Base-by-base conservation (phyloP, 2,329 filamentous ascomycete genomes). In the Lachnellula cervina region DNA sequence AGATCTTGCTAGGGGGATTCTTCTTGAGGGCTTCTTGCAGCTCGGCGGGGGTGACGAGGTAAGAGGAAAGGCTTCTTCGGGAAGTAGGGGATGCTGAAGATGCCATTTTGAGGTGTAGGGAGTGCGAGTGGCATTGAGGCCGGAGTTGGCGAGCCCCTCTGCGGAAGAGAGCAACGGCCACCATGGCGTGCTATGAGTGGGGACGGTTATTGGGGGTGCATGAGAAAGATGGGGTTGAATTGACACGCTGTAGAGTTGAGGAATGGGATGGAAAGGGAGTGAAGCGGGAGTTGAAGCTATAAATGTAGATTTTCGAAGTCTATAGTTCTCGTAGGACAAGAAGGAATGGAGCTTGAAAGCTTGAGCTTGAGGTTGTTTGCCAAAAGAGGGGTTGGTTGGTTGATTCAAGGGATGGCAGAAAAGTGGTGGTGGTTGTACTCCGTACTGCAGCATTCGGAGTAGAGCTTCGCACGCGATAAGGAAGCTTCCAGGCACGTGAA, bases 21-120 rank as follows among this genome's bases (percentile, higher is more conserved):
- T 87, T 88, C 72, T 88, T 86, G 51, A 99, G 80, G 51, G 91
- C 92, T 62, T 88, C 82, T 68, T 87, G 75, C 55, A 97, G 85
- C 73, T 97, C 87, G 59, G 84, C 81, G 0, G 94, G 93, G 2
- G 89, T 87, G 68, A 99, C 87, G 60, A 97, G 80, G 72, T 96
- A 97, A 53, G 87, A 89, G 57, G 85, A 87, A 69, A 96, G 86
- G 19, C 16, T 21, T 43, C 55, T 52, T 43, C 32, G 49, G 38
- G 21, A 37, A 25, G 76, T 76, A 52, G 81, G 79, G 59, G 75
- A 67, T 45, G 71, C 66, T 68, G 81, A 79, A 59, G 75, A 67
- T 45, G 71, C 66, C 68, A 74, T 73, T 54, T 62, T 69, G 65
- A 59, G 51, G 53, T 60, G 52, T 51, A 55, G 46, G 52, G 57